phyloP scores from a whole-genome alignment of 257 asterid species.

The Solanum bukasovii region DNA sequence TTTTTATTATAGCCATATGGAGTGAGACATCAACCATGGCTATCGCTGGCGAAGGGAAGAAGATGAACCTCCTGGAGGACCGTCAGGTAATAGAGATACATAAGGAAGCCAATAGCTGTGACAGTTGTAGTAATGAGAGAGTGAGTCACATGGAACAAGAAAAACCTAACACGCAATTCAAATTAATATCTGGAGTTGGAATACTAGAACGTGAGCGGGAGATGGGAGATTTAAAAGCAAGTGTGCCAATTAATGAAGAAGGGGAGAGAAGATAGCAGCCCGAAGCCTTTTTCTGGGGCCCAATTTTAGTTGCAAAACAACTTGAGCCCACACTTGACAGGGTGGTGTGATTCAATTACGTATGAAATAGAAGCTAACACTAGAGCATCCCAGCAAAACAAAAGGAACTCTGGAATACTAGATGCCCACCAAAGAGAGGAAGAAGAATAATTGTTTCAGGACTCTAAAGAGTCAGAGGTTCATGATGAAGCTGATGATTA shows the following conservation, averaged over 20 bases:
- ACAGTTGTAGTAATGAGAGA: neutral
- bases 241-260: neutral
- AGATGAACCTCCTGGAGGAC: neutral
- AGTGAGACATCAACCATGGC: neutral
- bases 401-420: neutral
- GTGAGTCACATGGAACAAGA: neutral
- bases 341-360: neutral
- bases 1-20: neutral
- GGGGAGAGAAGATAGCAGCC: neutral
- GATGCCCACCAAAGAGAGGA: neutral
- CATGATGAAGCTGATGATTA: neutral
- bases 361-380: neutral
- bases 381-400: neutral
- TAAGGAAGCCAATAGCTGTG: neutral
- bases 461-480: neutral
- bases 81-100: neutral
- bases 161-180: neutral
- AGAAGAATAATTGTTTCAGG: neutral
- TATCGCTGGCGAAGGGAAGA: neutral
- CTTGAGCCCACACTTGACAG: neutral
- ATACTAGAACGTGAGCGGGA: neutral
- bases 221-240: neutral
- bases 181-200: neutral
- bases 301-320: neutral
- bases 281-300: neutral